Percentiles rank a stretch among this genome's conserved stretches.
phyloP scores from a whole-genome alignment of 2,329 filamentous ascomycete genomes.

The Knufia fluminis region DNA sequence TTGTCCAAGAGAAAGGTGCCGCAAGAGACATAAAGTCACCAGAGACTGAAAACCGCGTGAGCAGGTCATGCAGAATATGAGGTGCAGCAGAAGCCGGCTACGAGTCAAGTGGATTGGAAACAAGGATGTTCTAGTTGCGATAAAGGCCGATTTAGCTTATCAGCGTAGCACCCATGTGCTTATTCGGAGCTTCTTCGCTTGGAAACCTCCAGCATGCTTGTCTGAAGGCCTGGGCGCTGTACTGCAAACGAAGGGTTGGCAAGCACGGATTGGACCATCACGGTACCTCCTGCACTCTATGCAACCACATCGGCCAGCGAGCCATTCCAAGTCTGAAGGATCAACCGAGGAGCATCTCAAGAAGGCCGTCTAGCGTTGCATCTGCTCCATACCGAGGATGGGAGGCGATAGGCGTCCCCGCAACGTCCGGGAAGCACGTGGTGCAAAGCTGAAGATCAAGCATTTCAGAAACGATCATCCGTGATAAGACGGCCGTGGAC shows the following conservation, averaged over 20 bases:
- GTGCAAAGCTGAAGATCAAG: no score
- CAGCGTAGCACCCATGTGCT: background rate
- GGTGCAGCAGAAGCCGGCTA: background rate
- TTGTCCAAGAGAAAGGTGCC: background rate
- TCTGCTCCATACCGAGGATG: background rate
- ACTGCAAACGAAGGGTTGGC: background rate
- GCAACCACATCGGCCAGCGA: background rate
- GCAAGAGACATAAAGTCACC: background rate
- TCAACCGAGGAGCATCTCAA: background rate
- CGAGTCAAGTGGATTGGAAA: background rate
- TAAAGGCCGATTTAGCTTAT: constrained; percentile 5
- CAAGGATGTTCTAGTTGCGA: background rate
- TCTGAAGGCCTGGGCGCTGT: background rate
- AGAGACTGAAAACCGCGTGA: background rate
- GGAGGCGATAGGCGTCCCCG: background rate
- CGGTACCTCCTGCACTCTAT: background rate
- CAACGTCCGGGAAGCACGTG: background rate
- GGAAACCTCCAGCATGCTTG: background rate
- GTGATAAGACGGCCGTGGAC: no score
- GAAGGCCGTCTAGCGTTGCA: background rate
- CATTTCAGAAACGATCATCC: no score
- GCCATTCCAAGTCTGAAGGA: background rate
- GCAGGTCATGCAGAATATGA: constrained; percentile 4
- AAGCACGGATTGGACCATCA: background rate
- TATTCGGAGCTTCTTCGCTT: background rate